A percentile compares a stretch with the other conserved stretches of the same genome.
Conservation (phyloP, 192 early-diverging fungal species). For the Gigaspora rosea region DNA sequence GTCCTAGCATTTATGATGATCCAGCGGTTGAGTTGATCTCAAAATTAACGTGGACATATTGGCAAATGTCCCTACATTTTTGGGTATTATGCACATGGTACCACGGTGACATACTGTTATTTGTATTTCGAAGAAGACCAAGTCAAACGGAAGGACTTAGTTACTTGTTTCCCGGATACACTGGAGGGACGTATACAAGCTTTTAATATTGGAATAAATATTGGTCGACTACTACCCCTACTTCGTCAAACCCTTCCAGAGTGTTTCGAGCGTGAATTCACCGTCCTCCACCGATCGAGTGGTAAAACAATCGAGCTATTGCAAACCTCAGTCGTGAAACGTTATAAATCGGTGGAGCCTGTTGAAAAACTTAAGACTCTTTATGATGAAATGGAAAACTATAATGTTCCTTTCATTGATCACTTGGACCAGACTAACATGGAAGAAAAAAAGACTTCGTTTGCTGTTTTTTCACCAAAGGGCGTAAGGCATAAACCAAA, state of each 20-base stretch:
- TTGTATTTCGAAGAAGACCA: conserved; percentile 8
- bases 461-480: conserved; percentile 21
- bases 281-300: background rate
- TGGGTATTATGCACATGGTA: conserved; percentile 19
- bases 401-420: conserved; percentile 27
- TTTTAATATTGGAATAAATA: conserved; percentile 23
- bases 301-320: conserved; percentile 4
- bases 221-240: conserved; percentile 19
- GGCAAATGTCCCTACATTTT: conserved; percentile 28
- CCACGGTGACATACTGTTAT: conserved; percentile 25
- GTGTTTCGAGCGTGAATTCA: too few species aligned
- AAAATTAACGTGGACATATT: conserved; percentile 29
- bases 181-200: conserved; percentile 19
- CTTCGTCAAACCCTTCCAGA: conserved; percentile 24
- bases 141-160: conserved; percentile 4
- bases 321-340: conserved; percentile 9
- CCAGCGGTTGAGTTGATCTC: background rate
- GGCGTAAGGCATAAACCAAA: conserved; percentile 10
- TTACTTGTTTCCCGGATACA: background rate
- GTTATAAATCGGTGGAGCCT: background rate
- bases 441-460: background rate
- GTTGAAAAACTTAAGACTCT: background rate
- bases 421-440: background rate
- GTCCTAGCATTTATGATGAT: background rate
- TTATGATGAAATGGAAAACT: conserved; percentile 4